Conservation (phyloP, 2,329 filamentous ascomycete species). For the Amauroascus verrucosus region DNA sequence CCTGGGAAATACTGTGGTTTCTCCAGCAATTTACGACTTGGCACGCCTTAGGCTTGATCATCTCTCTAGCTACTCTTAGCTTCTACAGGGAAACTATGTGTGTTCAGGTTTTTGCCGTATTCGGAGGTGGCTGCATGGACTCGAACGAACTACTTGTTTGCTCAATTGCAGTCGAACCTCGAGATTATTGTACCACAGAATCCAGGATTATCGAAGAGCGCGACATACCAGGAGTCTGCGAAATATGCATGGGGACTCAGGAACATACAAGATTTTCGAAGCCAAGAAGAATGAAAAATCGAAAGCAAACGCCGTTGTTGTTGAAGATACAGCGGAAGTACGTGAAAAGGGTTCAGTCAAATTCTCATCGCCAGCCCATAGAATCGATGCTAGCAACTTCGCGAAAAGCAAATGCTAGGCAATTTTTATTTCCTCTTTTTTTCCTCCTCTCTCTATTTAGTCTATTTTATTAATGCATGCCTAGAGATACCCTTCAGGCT, state of each 20-base stretch:
- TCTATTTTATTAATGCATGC: too few relatives aligned
- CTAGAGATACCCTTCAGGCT: too few relatives aligned
- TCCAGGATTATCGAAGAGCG: not conserved
- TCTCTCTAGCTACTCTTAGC: too few relatives aligned
- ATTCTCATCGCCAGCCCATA: not conserved
- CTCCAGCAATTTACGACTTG: too few relatives aligned
- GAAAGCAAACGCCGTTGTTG: not conserved
- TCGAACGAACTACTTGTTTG: not conserved
- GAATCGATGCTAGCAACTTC: too few relatives aligned
- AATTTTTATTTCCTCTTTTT: too few relatives aligned
- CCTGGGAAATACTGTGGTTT: too few relatives aligned
- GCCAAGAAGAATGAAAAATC: not conserved
- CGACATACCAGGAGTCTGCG: not conserved
- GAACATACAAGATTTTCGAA: not conserved
- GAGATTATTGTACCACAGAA: not conserved
- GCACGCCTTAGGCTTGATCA: too few relatives aligned
- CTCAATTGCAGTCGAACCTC: not conserved
- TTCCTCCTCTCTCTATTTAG: too few relatives aligned
- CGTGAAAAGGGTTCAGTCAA: not conserved
- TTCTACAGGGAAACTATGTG: not conserved
- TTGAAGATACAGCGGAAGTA: not conserved
- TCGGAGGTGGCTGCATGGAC: slow-evolving; percentile 1
- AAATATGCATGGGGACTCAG: not conserved
- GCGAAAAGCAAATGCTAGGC: too few relatives aligned
- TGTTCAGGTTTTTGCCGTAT: not conserved